These are phyloP conservation scores for Aspergillus latus DNA, from an alignment of 2,329 filamentous ascomycete species.

Conservation along the genomic window DNA sequence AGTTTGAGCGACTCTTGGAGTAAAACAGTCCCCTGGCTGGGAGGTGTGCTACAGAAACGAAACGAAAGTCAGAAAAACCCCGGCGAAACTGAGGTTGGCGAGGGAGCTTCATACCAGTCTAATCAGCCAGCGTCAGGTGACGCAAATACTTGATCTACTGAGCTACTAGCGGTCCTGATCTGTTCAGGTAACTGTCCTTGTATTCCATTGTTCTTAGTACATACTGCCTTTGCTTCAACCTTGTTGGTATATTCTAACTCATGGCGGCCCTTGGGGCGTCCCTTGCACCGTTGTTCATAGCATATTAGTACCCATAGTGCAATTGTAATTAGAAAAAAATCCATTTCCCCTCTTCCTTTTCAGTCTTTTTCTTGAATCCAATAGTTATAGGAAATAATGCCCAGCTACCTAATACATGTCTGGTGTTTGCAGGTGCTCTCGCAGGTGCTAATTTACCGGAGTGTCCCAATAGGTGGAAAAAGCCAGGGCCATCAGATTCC, in stretches of 20 bases:
- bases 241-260: constrained; percentile 2
- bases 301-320: constrained; percentile 5
- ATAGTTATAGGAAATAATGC: too few species aligned
- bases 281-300: constrained; percentile 7
- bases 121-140: not conserved
- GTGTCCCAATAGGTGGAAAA: constrained; percentile 19
- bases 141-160: not conserved
- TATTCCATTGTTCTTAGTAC: not conserved
- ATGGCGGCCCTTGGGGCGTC: not conserved
- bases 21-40: constrained; percentile 38
- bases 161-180: not conserved
- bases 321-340: constrained; percentile 10
- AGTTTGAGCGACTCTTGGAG: constrained; percentile 42
- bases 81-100: not conserved
- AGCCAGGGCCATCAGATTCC: not conserved
- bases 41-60: constrained; percentile 31
- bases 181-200: not conserved
- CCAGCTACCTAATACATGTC: not conserved
- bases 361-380: too few species aligned
- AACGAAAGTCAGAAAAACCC: constrained; percentile 8
- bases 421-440: not conserved
- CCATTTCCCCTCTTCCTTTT: too few species aligned
- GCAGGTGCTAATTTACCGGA: constrained; percentile 1
- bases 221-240: constrained; percentile 5
- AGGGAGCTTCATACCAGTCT: not conserved